phyloP scores from a whole-genome alignment of 768 basidiomycete species.

The Hericium coralloides region DNA sequence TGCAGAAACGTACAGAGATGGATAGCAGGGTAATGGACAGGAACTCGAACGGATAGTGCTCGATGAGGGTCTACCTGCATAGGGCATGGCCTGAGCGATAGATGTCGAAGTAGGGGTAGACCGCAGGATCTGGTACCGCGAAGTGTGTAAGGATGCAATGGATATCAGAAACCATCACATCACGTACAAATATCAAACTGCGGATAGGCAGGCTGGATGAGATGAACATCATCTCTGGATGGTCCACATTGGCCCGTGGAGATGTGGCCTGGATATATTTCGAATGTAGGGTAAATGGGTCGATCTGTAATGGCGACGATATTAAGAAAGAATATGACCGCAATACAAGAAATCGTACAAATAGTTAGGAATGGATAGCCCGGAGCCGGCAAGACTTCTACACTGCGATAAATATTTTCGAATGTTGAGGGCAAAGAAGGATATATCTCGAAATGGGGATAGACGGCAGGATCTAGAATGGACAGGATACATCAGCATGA shows the following conservation, averaged over 20 bases:
- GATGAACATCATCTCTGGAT: background rate
- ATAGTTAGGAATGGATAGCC: background rate
- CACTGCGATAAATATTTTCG: background rate
- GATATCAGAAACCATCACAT: too few species aligned
- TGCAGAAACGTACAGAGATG: slow-evolving; percentile 15
- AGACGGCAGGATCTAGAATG: slow-evolving; percentile 4
- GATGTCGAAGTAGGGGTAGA: slow-evolving; percentile 20
- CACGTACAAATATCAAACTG: slow-evolving; percentile 5
- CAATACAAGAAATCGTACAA: background rate
- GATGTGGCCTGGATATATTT: slow-evolving; percentile 6
- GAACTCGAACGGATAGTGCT: background rate
- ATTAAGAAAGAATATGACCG: background rate
- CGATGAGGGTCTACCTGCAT: background rate
- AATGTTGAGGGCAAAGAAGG: background rate
- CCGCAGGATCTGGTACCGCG: slow-evolving; percentile 2
- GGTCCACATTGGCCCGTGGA: background rate
- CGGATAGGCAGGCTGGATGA: background rate
- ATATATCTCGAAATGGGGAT: slow-evolving; percentile 9
- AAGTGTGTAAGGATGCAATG: background rate
- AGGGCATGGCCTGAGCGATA: slow-evolving; percentile 8
- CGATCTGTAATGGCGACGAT: background rate
- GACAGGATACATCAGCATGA: background rate
- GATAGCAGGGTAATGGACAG: slow-evolving; percentile 17
- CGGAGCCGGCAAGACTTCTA: background rate
- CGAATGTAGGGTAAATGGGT: background rate